phyloP scores from a whole-genome alignment of 306 rosid species.

The Comarum palustre region DNA sequence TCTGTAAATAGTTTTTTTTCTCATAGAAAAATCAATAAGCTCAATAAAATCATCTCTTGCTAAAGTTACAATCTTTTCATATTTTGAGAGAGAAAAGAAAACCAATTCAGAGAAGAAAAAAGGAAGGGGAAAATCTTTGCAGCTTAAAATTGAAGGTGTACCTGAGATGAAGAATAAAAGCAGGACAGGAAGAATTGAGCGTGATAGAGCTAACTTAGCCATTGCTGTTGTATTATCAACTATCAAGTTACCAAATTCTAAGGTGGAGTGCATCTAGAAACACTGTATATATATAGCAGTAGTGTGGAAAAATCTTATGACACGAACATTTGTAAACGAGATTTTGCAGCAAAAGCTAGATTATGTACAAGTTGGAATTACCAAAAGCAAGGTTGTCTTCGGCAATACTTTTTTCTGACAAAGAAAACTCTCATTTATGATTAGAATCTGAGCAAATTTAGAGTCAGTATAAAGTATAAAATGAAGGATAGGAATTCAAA shows the following conservation, averaged over 20 bases:
- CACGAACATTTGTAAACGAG: neutral
- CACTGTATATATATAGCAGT: neutral
- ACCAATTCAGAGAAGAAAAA: neutral
- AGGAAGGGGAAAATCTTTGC: neutral
- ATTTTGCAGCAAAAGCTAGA: neutral
- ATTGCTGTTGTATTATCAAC: neutral
- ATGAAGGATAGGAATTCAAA: neutral
- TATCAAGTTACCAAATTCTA: neutral
- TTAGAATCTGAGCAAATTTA: neutral
- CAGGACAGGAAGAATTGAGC: neutral
- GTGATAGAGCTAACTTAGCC: neutral
- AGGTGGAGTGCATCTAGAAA: neutral
- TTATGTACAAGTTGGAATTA: neutral
- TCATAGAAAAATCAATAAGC: neutral
- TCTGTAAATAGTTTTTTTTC: neutral
- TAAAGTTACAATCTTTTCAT: neutral
- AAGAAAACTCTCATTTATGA: neutral
- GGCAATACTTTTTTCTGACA: neutral
- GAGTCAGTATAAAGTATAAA: neutral
- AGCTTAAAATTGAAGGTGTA: neutral
- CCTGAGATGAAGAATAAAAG: constrained; percentile 12
- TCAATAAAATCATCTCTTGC: neutral
- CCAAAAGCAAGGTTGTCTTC: neutral
- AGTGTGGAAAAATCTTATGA: neutral
- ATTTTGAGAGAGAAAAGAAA: neutral